phyloP scores from a whole-genome alignment of 2,329 filamentous ascomycete genomes.

The Fusarium napiforme region DNA sequence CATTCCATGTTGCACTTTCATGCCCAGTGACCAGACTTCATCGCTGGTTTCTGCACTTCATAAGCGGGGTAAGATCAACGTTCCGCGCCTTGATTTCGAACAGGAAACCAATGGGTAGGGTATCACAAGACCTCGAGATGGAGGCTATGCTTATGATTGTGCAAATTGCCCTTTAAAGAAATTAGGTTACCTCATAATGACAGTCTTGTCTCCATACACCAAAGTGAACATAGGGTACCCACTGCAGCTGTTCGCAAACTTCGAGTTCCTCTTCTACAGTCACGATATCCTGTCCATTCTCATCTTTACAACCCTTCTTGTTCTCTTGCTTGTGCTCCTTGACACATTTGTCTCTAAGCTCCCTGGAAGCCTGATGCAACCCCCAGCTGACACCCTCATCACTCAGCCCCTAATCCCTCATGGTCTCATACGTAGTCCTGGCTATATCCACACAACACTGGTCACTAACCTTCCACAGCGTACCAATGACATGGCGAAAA shows the following conservation, averaged over 20 bases:
- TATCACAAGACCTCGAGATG: accelerated
- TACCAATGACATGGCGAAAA: accelerated
- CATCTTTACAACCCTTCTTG: too few relatives aligned
- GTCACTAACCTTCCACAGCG: background rate
- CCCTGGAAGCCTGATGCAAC: accelerated
- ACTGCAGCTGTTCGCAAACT: background rate
- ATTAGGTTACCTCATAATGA: background rate
- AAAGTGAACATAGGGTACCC: background rate
- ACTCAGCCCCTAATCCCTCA: accelerated
- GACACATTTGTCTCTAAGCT: background rate
- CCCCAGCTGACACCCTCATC: accelerated
- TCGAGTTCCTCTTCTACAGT: background rate
- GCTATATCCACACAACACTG: background rate
- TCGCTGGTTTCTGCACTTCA: background rate
- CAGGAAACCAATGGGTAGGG: background rate
- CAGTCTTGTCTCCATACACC: background rate
- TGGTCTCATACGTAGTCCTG: background rate
- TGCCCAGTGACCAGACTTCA: background rate
- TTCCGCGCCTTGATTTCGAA: background rate
- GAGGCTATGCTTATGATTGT: background rate
- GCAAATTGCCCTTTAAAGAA: background rate
- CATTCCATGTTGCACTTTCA: background rate
- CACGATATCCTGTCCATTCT: background rate
- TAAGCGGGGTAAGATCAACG: background rate
- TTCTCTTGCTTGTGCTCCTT: too few relatives aligned